Conservation (phyloP, 305 asterid species). For the Ilex paraguariensis region DNA sequence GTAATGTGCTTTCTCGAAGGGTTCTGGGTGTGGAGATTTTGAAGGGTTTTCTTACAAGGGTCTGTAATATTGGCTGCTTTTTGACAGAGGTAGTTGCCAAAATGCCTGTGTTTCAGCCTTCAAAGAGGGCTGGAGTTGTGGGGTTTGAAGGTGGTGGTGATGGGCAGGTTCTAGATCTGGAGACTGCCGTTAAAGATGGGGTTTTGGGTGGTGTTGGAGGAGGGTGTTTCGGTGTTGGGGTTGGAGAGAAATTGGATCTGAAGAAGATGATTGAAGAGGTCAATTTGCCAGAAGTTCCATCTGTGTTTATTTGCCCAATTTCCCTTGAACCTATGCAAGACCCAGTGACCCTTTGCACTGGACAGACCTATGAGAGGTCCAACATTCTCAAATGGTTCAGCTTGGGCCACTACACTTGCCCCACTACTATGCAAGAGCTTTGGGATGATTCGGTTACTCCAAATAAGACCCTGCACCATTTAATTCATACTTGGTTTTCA, state of each 20-base stretch:
- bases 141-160: too few species aligned
- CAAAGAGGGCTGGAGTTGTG: too few species aligned
- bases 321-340: too few species aligned
- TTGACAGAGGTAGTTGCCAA: too few species aligned
- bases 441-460: constrained; percentile 55
- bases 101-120: too few species aligned
- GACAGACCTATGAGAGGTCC: too few species aligned
- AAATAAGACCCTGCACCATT: constrained; percentile 46
- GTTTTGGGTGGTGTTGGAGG: not conserved
- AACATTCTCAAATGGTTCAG: not conserved
- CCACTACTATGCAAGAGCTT: constrained; percentile 42
- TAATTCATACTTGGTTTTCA: constrained; percentile 47
- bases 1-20: constrained; percentile 31
- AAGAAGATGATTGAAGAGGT: too few species aligned
- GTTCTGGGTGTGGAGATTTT: constrained; percentile 11
- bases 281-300: too few species aligned
- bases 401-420: not conserved
- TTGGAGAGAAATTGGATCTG: not conserved
- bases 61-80: constrained; percentile 1
- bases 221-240: not conserved
- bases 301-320: too few species aligned
- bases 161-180: too few species aligned
- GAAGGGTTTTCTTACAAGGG: not conserved
- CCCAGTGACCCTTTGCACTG: too few species aligned
- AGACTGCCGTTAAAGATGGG: too few species aligned